Evolutionary conservation across 371 early-diverging fungal genomes (phyloP), one percentile per base, ranked within the genome.

Genomic region (Coemansia sp.): DNA sequence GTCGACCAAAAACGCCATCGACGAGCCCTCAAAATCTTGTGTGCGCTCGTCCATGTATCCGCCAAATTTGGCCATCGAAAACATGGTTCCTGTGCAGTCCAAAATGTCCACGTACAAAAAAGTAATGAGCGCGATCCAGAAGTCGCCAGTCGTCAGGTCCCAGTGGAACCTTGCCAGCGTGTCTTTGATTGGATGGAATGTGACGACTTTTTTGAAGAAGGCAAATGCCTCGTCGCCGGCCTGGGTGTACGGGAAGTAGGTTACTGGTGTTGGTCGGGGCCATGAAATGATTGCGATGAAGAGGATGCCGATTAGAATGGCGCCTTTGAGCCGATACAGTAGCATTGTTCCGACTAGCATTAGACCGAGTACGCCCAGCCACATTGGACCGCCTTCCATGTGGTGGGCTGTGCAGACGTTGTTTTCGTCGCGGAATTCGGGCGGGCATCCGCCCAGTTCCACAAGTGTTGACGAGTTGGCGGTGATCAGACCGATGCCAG

Each of bases 31-130:
- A 80, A 91, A 90, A 65, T 91, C 89, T 59, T 91, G 92, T 12
- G 84, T 84, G 67, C 83, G 84, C 50, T 81, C 78, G 65, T 90
- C 84, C 72, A 86, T 86, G 75, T 87, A 88, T n/a, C 91, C 91
- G 73, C 87, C 91, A 78, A 91, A 92, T 54, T 84, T 83, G n/a
- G 90, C 90, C 88, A 91, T 90, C 8, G 90, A 89, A 61, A 88
- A 91, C 83, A 93, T 75, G 11, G 89, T 90, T 18, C 91, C 91
- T 2, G 91, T 91, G 60, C 89, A 87, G 71, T 91, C 92, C 72
- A 92, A 79, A 55, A 92, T 89, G 72, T 92, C 93, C 55, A 92
- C 91, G 62, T 90, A 91, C 23, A 91, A 77, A 77, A 93, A 89
- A 0, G 91, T 93, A 58, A 93, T 85, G 65, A 93, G 80, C 11